Percentiles rank a stretch among this genome's conserved stretches.
Evolutionary conservation across 768 basidiomycete species (phyloP).

Genomic region (Boletus vinaceobasis): DNA sequence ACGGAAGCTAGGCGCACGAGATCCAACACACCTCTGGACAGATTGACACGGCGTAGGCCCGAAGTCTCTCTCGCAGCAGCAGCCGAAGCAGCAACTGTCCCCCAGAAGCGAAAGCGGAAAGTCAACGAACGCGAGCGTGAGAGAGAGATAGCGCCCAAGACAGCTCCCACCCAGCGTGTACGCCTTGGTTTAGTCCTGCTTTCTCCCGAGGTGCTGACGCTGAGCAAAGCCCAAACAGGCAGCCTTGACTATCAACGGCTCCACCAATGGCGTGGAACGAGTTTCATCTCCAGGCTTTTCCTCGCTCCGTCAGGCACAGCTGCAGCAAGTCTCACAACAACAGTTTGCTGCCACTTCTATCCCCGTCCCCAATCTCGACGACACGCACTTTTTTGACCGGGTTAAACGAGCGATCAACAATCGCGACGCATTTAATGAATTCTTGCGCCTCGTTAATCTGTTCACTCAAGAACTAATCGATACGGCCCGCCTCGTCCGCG

Average conservation of each 20-base stretch:
- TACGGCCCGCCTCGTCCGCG: slow-evolving; percentile 74
- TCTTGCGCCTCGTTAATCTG: slow-evolving; percentile 90
- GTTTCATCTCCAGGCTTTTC: slow-evolving; percentile 21
- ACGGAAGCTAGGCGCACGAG: slow-evolving; percentile 32
- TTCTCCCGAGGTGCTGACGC: slow-evolving; percentile 2
- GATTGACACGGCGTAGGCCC: slow-evolving; percentile 43
- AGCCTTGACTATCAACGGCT: slow-evolving; percentile 15
- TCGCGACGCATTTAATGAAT: slow-evolving; percentile 86
- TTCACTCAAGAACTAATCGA: slow-evolving; percentile 96
- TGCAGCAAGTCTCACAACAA: slow-evolving; percentile 23
- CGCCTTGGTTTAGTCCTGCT: background rate
- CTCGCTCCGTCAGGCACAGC: slow-evolving; percentile 20
- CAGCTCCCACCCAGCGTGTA: slow-evolving; percentile 24
- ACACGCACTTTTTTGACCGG: slow-evolving; percentile 88
- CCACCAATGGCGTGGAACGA: slow-evolving; percentile 19
- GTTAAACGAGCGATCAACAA: slow-evolving; percentile 72
- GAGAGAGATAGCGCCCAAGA: slow-evolving; percentile 29
- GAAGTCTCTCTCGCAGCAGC: slow-evolving; percentile 43
- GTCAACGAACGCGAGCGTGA: slow-evolving; percentile 41
- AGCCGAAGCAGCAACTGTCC: slow-evolving; percentile 39
- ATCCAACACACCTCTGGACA: slow-evolving; percentile 33
- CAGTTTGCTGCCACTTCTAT: slow-evolving; percentile 17
- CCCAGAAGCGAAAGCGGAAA: slow-evolving; percentile 72
- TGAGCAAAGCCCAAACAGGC: slow-evolving; percentile 23
- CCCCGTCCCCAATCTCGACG: slow-evolving; percentile 37